Percentiles rank a stretch among this genome's conserved stretches.
phyloP scores from a whole-genome alignment of 2,329 filamentous ascomycete species.

The Colletotrichum destructivum region DNA sequence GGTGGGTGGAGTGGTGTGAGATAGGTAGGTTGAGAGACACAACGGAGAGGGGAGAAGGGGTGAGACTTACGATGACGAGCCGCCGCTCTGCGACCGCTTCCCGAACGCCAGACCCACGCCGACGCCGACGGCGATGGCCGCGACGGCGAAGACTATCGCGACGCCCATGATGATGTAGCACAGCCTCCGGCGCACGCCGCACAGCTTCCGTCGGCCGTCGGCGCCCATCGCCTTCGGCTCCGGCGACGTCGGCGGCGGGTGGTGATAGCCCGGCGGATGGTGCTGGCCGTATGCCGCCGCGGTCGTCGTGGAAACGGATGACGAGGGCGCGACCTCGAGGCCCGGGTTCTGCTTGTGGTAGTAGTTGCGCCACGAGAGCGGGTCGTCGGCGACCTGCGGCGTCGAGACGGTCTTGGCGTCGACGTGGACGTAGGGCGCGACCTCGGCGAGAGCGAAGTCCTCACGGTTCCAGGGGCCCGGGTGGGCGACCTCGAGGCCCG shows the following conservation, averaged over 20 bases:
- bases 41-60: too few relatives aligned
- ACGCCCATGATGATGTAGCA: slow-evolving; percentile 45
- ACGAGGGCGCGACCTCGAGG: slow-evolving; percentile 15
- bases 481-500: slow-evolving; percentile 36
- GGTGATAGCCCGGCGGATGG: slow-evolving; percentile 26
- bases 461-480: slow-evolving; percentile 28
- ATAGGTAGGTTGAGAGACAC: not conserved
- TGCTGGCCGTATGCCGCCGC: slow-evolving; percentile 16
- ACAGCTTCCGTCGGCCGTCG: slow-evolving; percentile 35
- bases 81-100: not conserved
- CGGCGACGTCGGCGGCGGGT: slow-evolving; percentile 8
- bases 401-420: slow-evolving; percentile 27
- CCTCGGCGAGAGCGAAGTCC: slow-evolving; percentile 29
- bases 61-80: slow-evolving; percentile 22
- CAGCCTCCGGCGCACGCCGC: slow-evolving; percentile 44
- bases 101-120: slow-evolving; percentile 45
- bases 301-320: not conserved
- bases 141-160: slow-evolving; percentile 42
- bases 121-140: slow-evolving; percentile 45
- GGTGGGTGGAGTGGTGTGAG: not conserved
- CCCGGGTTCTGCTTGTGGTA: slow-evolving; percentile 33
- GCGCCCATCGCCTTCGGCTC: slow-evolving; percentile 9
- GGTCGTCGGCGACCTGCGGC: slow-evolving; percentile 30
- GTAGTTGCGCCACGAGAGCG: slow-evolving; percentile 19
- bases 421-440: slow-evolving; percentile 13